Conservation (phyloP, 1,284 basidiomycete genomes). For the Microbotryum scabiosae region DNA sequence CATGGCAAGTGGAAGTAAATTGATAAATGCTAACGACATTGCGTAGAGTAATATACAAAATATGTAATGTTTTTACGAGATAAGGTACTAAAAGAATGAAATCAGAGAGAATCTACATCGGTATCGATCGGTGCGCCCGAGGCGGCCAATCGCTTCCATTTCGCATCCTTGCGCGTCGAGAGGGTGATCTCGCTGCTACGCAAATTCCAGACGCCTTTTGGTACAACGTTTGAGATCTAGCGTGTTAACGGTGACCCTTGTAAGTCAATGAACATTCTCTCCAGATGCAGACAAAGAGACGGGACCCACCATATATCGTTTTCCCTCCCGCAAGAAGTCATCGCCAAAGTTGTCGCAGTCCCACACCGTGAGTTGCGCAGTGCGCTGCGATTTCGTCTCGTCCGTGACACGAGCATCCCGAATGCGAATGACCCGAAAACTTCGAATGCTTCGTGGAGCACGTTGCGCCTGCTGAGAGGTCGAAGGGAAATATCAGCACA, state of each 20-base stretch:
- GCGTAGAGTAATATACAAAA: no score
- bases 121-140: not conserved
- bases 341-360: slow-evolving; percentile 55
- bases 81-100: no score
- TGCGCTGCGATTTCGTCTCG: slow-evolving; percentile 47
- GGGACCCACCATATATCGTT: slow-evolving; percentile 57
- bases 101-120: not conserved
- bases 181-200: slow-evolving; percentile 27
- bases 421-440: slow-evolving; percentile 68
- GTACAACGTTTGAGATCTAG: slow-evolving; percentile 21
- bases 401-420: slow-evolving; percentile 54
- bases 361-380: slow-evolving; percentile 74
- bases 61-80: no score
- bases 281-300: no score
- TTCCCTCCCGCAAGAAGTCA: slow-evolving; percentile 55
- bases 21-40: no score
- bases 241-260: no score
- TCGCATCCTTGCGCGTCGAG: slow-evolving; percentile 26
- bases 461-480: not conserved
- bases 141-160: slow-evolving; percentile 16
- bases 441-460: slow-evolving; percentile 59
- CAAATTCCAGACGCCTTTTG: slow-evolving; percentile 24
- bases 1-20: no score
- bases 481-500: slow-evolving; percentile 3
- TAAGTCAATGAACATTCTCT: no score